phyloP scores from a whole-genome alignment of 2,329 filamentous ascomycete genomes.

The Talaromyces amestolkiae region DNA sequence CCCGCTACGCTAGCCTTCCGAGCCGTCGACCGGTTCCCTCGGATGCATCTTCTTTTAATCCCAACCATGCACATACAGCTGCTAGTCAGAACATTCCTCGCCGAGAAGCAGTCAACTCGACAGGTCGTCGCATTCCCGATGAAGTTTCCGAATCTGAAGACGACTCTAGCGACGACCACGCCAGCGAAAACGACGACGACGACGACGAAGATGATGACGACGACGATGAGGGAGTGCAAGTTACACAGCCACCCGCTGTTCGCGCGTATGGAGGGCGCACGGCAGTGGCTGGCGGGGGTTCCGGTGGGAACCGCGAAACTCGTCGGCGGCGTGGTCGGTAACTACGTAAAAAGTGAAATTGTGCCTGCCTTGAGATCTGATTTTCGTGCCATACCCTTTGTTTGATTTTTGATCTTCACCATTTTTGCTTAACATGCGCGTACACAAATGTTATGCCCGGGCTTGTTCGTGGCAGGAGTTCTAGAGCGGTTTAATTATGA shows the following conservation, averaged over 20 bases:
- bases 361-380: neutral
- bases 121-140: conserved; percentile 20
- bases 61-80: conserved; percentile 23
- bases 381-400: conserved; percentile 2
- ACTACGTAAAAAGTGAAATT: neutral
- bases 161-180: conserved; percentile 27
- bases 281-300: conserved; percentile 9
- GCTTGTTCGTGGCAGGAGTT: conserved; percentile 15
- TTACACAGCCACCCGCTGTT: conserved; percentile 25
- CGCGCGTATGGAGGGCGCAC: conserved; percentile 2
- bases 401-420: conserved; percentile 12
- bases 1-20: conserved; percentile 29
- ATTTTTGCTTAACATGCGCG: neutral
- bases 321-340: conserved; percentile 13
- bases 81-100: conserved; percentile 19
- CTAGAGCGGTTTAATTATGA: neutral
- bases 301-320: conserved; percentile 6
- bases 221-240: conserved; percentile 29
- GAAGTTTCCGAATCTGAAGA: conserved; percentile 24
- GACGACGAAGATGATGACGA: conserved; percentile 26
- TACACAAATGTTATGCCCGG: conserved; percentile 5
- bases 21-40: conserved; percentile 24
- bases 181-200: conserved; percentile 27
- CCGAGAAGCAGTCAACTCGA: neutral
- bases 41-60: conserved; percentile 20